These are phyloP conservation scores for Zymoseptoria passerinii DNA, from an alignment of 2,329 filamentous ascomycete species.

Conservation along the genomic window DNA sequence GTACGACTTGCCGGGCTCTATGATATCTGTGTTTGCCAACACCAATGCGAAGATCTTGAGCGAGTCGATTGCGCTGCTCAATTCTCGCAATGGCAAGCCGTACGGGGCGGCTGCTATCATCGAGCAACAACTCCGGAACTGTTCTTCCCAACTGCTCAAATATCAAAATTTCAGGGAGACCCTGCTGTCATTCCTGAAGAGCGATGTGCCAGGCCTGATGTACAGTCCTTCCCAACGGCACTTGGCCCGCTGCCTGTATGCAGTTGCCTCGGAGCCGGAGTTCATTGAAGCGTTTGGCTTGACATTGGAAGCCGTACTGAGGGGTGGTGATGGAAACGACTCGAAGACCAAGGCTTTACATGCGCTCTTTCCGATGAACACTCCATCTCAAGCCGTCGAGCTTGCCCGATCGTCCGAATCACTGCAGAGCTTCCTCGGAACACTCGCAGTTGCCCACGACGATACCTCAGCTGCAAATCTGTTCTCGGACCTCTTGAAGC, in stretches of 20 bases:
- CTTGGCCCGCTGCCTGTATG: conserved; percentile 57
- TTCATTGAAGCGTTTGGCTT: conserved; percentile 26
- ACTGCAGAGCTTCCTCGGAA: conserved; percentile 6
- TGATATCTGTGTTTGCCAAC: conserved; percentile 25
- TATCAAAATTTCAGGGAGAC: conserved; percentile 37
- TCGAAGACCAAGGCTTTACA: conserved; percentile 19
- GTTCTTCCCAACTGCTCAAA: conserved; percentile 34
- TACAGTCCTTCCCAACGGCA: conserved; percentile 60
- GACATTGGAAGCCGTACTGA: conserved; percentile 13
- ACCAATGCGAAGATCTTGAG: conserved; percentile 38
- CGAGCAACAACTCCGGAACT: conserved; percentile 43
- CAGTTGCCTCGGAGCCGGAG: conserved; percentile 31
- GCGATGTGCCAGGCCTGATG: conserved; percentile 52
- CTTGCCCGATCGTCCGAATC: conserved; percentile 26
- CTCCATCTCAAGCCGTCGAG: conserved; percentile 29
- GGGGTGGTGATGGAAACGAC: conserved; percentile 15
- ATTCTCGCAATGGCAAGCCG: conserved; percentile 53
- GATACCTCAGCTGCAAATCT: neutral
- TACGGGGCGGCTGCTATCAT: conserved; percentile 55
- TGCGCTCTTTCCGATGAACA: conserved; percentile 27
- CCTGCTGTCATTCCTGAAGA: conserved; percentile 41
- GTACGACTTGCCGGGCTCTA: conserved; percentile 18
- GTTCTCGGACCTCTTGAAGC: conserved; percentile 15
- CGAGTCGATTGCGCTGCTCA: conserved; percentile 43
- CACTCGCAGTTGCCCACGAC: conserved; percentile 1